Base-by-base conservation (phyloP, 192 early-diverging fungal species). In the Gigaspora rosea region DNA sequence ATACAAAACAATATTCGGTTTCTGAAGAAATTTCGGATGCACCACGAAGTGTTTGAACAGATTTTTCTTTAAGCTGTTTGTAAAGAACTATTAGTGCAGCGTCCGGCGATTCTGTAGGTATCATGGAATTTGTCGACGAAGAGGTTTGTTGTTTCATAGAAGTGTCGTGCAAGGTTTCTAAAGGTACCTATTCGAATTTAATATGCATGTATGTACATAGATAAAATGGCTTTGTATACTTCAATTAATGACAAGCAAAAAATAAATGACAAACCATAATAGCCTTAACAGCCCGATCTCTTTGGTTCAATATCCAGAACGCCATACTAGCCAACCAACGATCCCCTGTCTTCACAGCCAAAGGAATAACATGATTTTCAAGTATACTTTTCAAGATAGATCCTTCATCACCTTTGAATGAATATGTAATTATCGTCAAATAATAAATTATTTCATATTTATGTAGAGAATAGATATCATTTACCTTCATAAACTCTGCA, bases 401-500 rank as follows among this genome's bases (percentile, higher is more conserved):
- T 4, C 90, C 82, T 20, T 89, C 71, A 48, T 92, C 91, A 47
- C 89, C 90, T 90, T 68, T 59, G 78, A 62, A 32, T 0, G 0
- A 1, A 56, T n/a, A n/a, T 56, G 13, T 18, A 5, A 56, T 18
- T 15, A 8, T 8, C 4, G 41, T 41, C 41, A 41, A 32, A 49
- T 33, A n/a, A 58, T 33, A 18, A 20, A 51, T 36, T 8, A 35
- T 70, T 9, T 48, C 20, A 54, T 11, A n/a, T 9, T 15, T 67
- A 49, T 52, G 18, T 51, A 48, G 36, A 20, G n/a, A 7, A 32
- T 20, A 32, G 47, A 64, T 32, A 65, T 36, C 46, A 59, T 33
- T 27, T 83, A 92, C 96, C 96, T 84, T 98, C 95, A 83, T 94
- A 96, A 47, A 95, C 85, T 20, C 97, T 86, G 73, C 95, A 96